A percentile compares a stretch with the other conserved stretches of the same genome.
Evolutionary conservation across 139 green algal genomes (phyloP).

Genomic region (Spirogloea muscicola): DNA sequence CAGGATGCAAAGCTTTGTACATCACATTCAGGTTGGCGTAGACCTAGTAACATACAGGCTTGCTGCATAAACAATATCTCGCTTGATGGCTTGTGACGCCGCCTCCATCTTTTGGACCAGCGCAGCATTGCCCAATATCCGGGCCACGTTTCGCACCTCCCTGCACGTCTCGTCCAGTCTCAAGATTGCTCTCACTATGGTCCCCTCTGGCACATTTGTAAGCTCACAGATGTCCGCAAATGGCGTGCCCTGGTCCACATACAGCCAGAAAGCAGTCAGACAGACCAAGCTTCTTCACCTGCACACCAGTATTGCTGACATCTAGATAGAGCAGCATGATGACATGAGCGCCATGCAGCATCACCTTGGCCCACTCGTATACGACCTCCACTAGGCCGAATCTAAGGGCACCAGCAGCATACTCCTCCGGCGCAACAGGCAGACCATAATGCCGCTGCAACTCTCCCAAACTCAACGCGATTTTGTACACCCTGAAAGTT

Average conservation of each 20-base stretch:
- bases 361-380: slow-evolving; percentile 84
- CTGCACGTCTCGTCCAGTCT: slow-evolving; percentile 83
- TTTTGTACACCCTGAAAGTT: slow-evolving; percentile 29
- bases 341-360: not conserved
- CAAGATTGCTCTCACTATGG: slow-evolving; percentile 84
- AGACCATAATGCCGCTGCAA: slow-evolving; percentile 55
- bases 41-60: slow-evolving; percentile 94
- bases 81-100: slow-evolving; percentile 80
- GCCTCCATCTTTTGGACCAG: slow-evolving; percentile 87
- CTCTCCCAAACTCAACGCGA: slow-evolving; percentile 49
- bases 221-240: slow-evolving; percentile 85
- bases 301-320: not conserved
- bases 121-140: slow-evolving; percentile 87
- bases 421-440: slow-evolving; percentile 68
- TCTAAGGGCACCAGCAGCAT: slow-evolving; percentile 54
- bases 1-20: no score
- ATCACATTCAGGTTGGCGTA: no score
- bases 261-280: not conserved
- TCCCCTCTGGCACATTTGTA: slow-evolving; percentile 91
- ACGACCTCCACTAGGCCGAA: slow-evolving; percentile 81
- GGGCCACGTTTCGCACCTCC: slow-evolving; percentile 72
- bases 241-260: slow-evolving; percentile 61
- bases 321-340: not conserved
- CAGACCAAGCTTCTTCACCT: not conserved
- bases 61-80: slow-evolving; percentile 94